A percentile compares a stretch with the other conserved stretches of the same genome.
Conservation (phyloP, 106 monocot species). For the Cymbidium sinense region DNA sequence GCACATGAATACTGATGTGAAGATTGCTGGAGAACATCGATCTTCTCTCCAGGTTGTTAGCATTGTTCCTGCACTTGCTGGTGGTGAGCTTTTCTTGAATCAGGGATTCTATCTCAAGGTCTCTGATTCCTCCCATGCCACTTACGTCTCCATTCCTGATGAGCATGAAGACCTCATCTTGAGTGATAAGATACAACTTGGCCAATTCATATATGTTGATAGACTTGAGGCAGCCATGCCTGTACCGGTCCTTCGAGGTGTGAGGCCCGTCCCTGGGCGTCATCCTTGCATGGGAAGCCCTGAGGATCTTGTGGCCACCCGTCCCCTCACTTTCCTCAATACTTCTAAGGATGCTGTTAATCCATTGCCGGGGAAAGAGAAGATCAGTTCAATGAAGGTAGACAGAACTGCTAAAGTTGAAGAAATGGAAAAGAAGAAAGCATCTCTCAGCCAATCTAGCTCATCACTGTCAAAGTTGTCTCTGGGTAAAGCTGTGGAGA, state of each 20-base stretch:
- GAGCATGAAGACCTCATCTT: conserved; percentile 82
- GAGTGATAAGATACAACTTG: conserved; percentile 78
- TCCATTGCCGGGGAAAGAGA: conserved; percentile 24
- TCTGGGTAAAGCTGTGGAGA: conserved; percentile 16
- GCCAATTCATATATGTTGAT: conserved; percentile 78
- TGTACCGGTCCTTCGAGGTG: conserved; percentile 58
- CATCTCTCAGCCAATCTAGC: conserved; percentile 36
- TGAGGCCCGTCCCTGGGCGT: conserved; percentile 68
- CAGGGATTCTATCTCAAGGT: conserved; percentile 86
- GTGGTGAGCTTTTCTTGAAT: conserved; percentile 69
- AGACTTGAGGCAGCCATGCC: conserved; percentile 66
- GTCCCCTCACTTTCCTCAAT: conserved; percentile 35
- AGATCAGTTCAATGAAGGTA: conserved; percentile 25
- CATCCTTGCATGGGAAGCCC: conserved; percentile 81
- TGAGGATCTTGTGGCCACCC: conserved; percentile 54
- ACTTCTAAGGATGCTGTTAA: conserved; percentile 12
- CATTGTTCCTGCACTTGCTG: conserved; percentile 78
- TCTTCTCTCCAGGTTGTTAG: conserved; percentile 75
- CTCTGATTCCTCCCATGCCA: conserved; percentile 88
- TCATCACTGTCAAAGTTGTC: conserved; percentile 42
- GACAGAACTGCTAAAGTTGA: conserved; percentile 28
- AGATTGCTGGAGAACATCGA: conserved; percentile 60
- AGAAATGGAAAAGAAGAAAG: conserved; percentile 29
- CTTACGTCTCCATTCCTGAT: conserved; percentile 64
- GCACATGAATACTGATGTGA: conserved; percentile 70